Conservation (phyloP, 495 filamentous ascomycete species). For the Platismatia glauca region DNA sequence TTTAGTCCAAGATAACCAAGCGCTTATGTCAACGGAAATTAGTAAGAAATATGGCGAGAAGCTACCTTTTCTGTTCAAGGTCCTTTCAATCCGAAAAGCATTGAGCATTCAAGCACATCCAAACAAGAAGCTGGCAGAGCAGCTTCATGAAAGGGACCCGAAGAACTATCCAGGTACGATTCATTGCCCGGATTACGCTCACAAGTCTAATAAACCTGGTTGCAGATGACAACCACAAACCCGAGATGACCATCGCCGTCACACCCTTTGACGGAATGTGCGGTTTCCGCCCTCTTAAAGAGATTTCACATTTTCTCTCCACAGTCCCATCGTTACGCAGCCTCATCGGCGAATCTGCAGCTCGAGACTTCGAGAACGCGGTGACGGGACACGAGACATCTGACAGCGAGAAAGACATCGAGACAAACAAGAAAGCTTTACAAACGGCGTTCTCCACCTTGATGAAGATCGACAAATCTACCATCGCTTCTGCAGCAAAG, state of each 20-base stretch:
- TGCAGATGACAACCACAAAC: slow-evolving; percentile 95
- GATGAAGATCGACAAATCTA: slow-evolving; percentile 64
- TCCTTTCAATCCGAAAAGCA: slow-evolving; percentile 86
- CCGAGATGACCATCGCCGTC: slow-evolving; percentile 97
- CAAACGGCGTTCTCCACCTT: slow-evolving; percentile 63
- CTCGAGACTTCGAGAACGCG: slow-evolving; percentile 57
- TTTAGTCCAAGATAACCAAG: slow-evolving; percentile 78
- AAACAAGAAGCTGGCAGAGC: slow-evolving; percentile 92
- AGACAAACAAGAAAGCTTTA: slow-evolving; percentile 72
- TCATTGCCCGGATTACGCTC: neutral
- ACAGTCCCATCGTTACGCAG: slow-evolving; percentile 62
- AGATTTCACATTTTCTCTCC: slow-evolving; percentile 80
- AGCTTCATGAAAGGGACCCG: slow-evolving; percentile 73
- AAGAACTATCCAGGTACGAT: slow-evolving; percentile 78
- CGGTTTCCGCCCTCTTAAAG: slow-evolving; percentile 78
- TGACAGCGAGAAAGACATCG: slow-evolving; percentile 44
- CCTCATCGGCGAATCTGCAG: slow-evolving; percentile 63
- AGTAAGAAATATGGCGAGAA: slow-evolving; percentile 64
- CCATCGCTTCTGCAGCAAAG: slow-evolving; percentile 53
- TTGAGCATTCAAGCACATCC: slow-evolving; percentile 96
- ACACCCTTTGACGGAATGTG: slow-evolving; percentile 94
- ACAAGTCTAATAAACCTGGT: neutral
- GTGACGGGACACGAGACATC: slow-evolving; percentile 58
- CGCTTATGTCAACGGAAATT: slow-evolving; percentile 64
- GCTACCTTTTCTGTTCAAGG: slow-evolving; percentile 95